Base-by-base conservation (phyloP, 345 rosid genomes). In the Moricandia arvensis region DNA sequence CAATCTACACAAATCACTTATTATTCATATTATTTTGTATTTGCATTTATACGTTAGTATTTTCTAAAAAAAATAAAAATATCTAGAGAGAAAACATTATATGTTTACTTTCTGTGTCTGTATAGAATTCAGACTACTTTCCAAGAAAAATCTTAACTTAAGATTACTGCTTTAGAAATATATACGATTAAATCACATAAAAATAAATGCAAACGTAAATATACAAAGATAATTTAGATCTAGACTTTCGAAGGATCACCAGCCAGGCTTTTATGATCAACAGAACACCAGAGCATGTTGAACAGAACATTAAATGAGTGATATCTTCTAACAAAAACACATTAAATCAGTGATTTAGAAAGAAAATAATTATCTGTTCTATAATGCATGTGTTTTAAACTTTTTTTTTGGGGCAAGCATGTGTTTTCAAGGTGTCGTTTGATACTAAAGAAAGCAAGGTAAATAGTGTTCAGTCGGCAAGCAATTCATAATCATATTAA, bases 401-500 rank as follows among this genome's bases (percentile, higher is more conserved):
- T 21, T 21, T 21, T 21, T 21, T 21, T 45, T n/a, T 21, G 24
- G 24, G 18, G 53, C 53, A 47, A 47, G 62, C 62, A 58, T 58
- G 17, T 54, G 43, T 37, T 64, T 53, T 64, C 13, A 4, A 7
- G 54, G 11, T 74, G 34, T 74, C 35, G 59, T 18, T 13, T 65
- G 27, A 30, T 29, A 38, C 58, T 16, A 38, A 64, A 21, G 1
- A 43, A 43, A 43, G 26, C 11, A 38, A 38, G 47, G 26, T 7
- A 49, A 34, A 7, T 16, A 35, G 45, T 43, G 63, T 43, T 43
- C 31, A 61, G 69, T 61, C 43, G 57, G 62, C 26, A 26, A 60
- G 62, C 43, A 24, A 12, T 68, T 75, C 33, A 68, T 62, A 47
- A 67, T 34, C 38, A 45, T 66, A 45, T n/a, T 8, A 66, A n/a